Evolutionary conservation across 108 stramenopile species (phyloP).

Genomic region (Schizochytrium sp.): DNA sequence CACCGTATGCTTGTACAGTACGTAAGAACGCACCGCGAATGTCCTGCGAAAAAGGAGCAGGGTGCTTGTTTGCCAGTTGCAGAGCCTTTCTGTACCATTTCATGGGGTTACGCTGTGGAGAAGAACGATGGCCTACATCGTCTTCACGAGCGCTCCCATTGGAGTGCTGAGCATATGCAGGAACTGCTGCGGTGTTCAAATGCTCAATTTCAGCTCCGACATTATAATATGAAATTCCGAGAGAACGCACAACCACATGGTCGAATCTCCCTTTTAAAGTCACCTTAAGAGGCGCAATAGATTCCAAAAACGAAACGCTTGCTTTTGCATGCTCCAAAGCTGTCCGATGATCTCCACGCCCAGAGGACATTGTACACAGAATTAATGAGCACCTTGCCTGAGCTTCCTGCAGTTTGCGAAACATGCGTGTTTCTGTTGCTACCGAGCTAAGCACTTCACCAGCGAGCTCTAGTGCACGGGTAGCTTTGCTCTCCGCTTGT

Average conservation of each 20-base stretch:
- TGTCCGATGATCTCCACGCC: not conserved
- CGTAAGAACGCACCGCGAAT: not conserved
- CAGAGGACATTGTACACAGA: constrained; percentile 6
- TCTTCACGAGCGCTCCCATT: not conserved
- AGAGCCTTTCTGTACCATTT: constrained; percentile 27
- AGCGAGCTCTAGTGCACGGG: constrained; percentile 7
- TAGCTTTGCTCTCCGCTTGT: not conserved
- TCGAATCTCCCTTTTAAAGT: not conserved
- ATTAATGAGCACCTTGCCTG: constrained; percentile 4
- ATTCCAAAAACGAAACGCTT: not conserved
- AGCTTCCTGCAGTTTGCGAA: constrained; percentile 12
- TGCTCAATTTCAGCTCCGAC: constrained; percentile 11
- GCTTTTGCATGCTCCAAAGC: not conserved
- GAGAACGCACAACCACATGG: constrained; percentile 2
- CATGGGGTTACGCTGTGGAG: not conserved
- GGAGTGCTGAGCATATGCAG: not conserved
- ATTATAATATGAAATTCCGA: constrained; percentile 18
- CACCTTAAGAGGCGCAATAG: not conserved
- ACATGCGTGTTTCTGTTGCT: constrained; percentile 6
- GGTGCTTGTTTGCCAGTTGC: constrained; percentile 36
- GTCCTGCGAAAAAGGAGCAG: constrained; percentile 9
- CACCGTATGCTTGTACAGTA: not conserved
- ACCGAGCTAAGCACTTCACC: not conserved
- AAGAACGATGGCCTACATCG: not conserved
- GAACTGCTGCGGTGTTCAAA: not conserved